Base-by-base conservation (phyloP, 345 rosid species). In the Pugionium dolabratum region DNA sequence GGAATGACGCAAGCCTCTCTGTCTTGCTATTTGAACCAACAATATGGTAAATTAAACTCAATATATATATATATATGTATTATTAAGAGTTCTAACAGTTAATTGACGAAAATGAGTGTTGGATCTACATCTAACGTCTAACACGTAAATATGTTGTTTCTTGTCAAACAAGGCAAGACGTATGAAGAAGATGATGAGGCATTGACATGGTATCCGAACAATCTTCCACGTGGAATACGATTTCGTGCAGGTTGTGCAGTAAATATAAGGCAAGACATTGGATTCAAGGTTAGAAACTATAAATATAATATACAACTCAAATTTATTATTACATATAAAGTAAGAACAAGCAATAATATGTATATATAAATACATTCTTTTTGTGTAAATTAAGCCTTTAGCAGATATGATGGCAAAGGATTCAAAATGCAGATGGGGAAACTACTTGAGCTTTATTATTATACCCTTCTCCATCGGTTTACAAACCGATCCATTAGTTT, bases 1-100 rank as follows among this genome's bases (percentile, higher is more conserved):
- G 97, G 92, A 54, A 56, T 82, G n/a, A 83, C 87, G 34, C 87
- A 87, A 64, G 90, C 87, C 49, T 81, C 81, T 40, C 76, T 90
- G 58, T 84, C 92, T 27, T 66, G 63, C 27, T 87, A 83, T 62
- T 66, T 87, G 40, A 70, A 75, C 51, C 40, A 32, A 46, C 29
- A 5, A 25, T 63, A 62, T 47, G 59, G 51, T 64, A 64, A 51
- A 29, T 31, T 9, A 46, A 35, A 58, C n/a, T 49, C 72, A 31
- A 18, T 41, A 37, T 46, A 5, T 58, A 4, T 47, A 2, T 44
- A 18, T 18, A 18, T 18, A 18, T 18, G 18, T 18, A 18, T 18
- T 18, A 18, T 18, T 0, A 18, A 18, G 18, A 18, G 18, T 18
- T 18, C 18, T 18, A 18, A 18, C 18, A 18, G 0, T 18, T 18